Evolutionary conservation across 2,329 filamentous ascomycete genomes (phyloP).

Genomic region (Tolypocladium endophyticum): DNA sequence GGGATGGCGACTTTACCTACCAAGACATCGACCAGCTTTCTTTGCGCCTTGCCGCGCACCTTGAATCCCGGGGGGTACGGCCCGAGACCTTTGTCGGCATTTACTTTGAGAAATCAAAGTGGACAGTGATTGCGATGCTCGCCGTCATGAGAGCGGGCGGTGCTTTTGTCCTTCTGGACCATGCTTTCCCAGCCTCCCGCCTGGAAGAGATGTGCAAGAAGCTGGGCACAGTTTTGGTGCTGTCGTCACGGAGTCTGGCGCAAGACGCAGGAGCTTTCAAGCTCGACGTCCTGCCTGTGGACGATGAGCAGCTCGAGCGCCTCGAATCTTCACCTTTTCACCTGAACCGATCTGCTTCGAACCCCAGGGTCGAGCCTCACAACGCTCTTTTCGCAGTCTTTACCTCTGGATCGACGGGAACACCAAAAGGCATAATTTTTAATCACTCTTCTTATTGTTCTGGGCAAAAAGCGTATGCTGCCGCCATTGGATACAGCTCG

Average conservation of each 20-base stretch:
- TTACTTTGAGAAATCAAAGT: conserved; percentile 20
- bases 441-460: conserved; percentile 9
- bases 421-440: neutral
- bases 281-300: neutral
- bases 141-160: conserved; percentile 21
- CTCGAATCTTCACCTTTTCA: neutral
- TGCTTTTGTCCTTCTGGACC: conserved; percentile 20
- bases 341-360: neutral
- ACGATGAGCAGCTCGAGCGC: neutral
- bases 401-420: neutral
- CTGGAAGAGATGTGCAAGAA: conserved; percentile 2
- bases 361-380: neutral
- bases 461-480: conserved; percentile 3
- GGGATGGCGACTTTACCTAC: conserved; percentile 21
- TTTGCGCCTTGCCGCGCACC: conserved; percentile 12
- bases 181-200: neutral
- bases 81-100: conserved; percentile 16
- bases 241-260: neutral
- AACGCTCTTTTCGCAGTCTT: neutral
- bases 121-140: conserved; percentile 18
- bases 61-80: conserved; percentile 11
- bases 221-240: neutral
- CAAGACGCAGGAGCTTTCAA: neutral
- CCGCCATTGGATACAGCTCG: conserved; percentile 25
- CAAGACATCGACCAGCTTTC: conserved; percentile 11